Conservation (phyloP, 768 basidiomycete genomes). For the Mycena floridula region DNA sequence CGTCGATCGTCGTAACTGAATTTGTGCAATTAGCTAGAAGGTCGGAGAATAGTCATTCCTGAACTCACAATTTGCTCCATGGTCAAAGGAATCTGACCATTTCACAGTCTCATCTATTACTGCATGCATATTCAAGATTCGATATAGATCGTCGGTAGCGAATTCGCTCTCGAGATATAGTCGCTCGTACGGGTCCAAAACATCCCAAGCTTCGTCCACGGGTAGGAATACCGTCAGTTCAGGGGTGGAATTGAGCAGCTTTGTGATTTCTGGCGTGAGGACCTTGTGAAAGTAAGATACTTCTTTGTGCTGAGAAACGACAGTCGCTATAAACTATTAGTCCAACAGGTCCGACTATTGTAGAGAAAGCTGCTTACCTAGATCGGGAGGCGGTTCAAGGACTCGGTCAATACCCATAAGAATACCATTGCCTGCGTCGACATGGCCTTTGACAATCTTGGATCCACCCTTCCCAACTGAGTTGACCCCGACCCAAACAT, state of each 20-base stretch:
- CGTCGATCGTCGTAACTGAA: constrained; percentile 69
- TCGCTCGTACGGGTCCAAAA: constrained; percentile 69
- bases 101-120: constrained; percentile 51
- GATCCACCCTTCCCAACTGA: constrained; percentile 74
- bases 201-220: constrained; percentile 77
- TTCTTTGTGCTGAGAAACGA: constrained; percentile 51
- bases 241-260: constrained; percentile 56
- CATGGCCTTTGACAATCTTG: constrained; percentile 49
- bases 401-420: constrained; percentile 72
- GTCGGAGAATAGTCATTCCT: not conserved
- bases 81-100: constrained; percentile 60
- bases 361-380: constrained; percentile 46
- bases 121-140: constrained; percentile 76
- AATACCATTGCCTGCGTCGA: constrained; percentile 68
- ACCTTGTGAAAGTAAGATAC: constrained; percentile 74
- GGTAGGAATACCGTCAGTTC: constrained; percentile 89
- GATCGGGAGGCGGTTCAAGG: constrained; percentile 64
- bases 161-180: constrained; percentile 87
- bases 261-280: constrained; percentile 51
- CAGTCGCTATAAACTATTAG: constrained; percentile 37
- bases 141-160: constrained; percentile 70
- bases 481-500: constrained; percentile 65
- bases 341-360: constrained; percentile 4
- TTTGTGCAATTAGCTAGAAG: constrained; percentile 10
- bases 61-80: constrained; percentile 47